These are phyloP conservation scores for Lachnellula subtilissima DNA, from an alignment of 2,329 filamentous ascomycete genomes.

Conservation along the genomic window DNA sequence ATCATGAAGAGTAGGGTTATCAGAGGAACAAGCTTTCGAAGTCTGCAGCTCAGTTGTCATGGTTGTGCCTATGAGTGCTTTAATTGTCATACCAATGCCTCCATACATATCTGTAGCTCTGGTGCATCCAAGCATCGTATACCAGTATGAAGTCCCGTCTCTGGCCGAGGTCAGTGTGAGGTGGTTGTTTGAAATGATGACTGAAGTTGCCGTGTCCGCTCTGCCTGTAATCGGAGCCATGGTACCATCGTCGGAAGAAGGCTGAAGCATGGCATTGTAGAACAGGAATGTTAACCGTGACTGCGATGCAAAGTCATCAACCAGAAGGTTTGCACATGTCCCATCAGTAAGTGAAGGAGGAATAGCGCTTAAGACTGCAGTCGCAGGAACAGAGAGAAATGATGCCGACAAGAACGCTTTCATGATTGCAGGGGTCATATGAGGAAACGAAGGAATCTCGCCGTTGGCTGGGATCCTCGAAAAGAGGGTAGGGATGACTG, in stretches of 20 bases:
- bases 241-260: conserved; percentile 52
- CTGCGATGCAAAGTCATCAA: conserved; percentile 59
- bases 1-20: conserved; percentile 28
- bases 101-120: conserved; percentile 47
- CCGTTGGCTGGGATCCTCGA: no score
- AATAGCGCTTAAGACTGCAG: not conserved
- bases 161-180: conserved; percentile 47
- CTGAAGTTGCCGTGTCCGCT: conserved; percentile 35
- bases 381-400: not conserved
- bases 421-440: not conserved
- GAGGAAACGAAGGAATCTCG: no score
- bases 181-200: conserved; percentile 48
- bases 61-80: conserved; percentile 46
- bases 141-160: conserved; percentile 50
- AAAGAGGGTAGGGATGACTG: no score
- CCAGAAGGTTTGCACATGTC: conserved; percentile 40
- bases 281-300: conserved; percentile 56
- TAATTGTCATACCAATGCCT: conserved; percentile 52
- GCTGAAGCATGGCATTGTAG: conserved; percentile 53
- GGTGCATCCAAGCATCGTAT: conserved; percentile 51
- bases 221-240: conserved; percentile 35
- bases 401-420: not conserved
- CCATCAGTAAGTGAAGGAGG: conserved; percentile 6
- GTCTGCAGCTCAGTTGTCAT: conserved; percentile 49
- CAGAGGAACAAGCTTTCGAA: conserved; percentile 35